Base-by-base conservation (phyloP, 2,329 filamentous ascomycete genomes). In the Arthrobotrys sinensis region DNA sequence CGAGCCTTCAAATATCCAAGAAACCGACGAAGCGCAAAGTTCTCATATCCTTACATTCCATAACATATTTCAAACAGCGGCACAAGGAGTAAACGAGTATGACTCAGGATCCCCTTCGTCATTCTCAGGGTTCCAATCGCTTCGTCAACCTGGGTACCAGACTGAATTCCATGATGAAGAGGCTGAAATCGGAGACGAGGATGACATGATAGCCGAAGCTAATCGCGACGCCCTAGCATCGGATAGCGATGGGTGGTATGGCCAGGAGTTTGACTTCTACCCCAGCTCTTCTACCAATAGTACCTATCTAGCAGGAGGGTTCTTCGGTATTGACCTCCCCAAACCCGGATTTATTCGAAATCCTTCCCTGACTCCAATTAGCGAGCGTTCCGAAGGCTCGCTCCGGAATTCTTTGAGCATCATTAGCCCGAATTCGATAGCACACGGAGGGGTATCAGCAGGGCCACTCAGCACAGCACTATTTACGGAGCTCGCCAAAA, bases 241-340 rank as follows among this genome's bases (percentile, higher is more conserved):
- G 81, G 96, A 99, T 82, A 91, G 91, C 5, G 95, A 97, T 80
- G 95, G 93, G 0, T 96, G 96, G 86, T 99, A 99, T 82, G 96
- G 96, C 0, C 91, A 94, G 81, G 96, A 99, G 83, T 99, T 99
- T 82, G 94, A 94, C 0, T 99, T 99, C 84, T 99, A 97, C 83
- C 93, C 94, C 0, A 86, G 87, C 0, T 88, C 89, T 0, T 80
- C 85, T 16, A 72, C 50, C 4, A 53, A 72, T 45, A 67, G 75
- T 63, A 78, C 75, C 16, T 78, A 78, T 60, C 43, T 68, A 36
- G 75, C 75, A 8, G 75, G 75, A 4, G 75, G 75, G 11, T 78
- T 78, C 32, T 78, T 78, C 36, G 75, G 75, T 12, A 72, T 72
- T 28, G 75, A 78, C 28, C 75, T 72, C 21, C 75, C 75, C 11